Evolutionary conservation across 2,329 filamentous ascomycete genomes (phyloP).

Genomic region (Cladosporium sp.): DNA sequence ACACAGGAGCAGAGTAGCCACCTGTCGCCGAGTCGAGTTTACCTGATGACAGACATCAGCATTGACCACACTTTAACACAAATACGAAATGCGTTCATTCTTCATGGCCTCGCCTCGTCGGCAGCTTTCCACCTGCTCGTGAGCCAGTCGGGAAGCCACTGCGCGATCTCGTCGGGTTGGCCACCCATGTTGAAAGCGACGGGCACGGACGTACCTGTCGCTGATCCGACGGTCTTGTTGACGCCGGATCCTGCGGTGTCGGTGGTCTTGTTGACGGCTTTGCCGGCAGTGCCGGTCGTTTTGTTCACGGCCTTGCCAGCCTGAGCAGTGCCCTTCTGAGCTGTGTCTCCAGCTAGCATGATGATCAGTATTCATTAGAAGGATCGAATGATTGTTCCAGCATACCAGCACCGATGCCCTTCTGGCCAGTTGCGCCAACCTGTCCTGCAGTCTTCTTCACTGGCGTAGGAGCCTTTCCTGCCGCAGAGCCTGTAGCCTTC

Average conservation of each 20-base stretch:
- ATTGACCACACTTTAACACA: slow-evolving; percentile 2
- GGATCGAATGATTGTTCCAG: neutral
- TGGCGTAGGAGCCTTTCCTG: slow-evolving; percentile 23
- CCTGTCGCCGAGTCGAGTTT: slow-evolving; percentile 40
- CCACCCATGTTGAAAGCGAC: neutral
- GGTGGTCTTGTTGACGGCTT: slow-evolving; percentile 33
- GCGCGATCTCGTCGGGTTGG: slow-evolving; percentile 24
- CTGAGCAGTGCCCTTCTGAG: slow-evolving; percentile 29
- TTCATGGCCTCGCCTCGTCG: slow-evolving; percentile 21
- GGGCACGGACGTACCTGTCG: slow-evolving; percentile 35
- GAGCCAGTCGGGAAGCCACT: slow-evolving; percentile 34
- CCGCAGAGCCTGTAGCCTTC: slow-evolving; percentile 20
- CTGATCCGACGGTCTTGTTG: slow-evolving; percentile 32
- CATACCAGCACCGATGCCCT: slow-evolving; percentile 14
- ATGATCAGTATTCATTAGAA: neutral
- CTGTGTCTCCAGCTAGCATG: slow-evolving; percentile 18
- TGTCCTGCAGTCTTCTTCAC: slow-evolving; percentile 28
- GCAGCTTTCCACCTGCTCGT: slow-evolving; percentile 31
- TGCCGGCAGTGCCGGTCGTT: slow-evolving; percentile 29
- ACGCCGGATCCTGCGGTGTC: slow-evolving; percentile 28
- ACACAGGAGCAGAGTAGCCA: slow-evolving; percentile 31
- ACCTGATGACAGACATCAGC: slow-evolving; percentile 32
- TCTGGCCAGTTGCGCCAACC: slow-evolving; percentile 14
- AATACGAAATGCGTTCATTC: neutral
- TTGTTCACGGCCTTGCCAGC: slow-evolving; percentile 34